Evolutionary conservation across 257 asterid genomes (phyloP).

Genomic region (Solanum etuberosum): DNA sequence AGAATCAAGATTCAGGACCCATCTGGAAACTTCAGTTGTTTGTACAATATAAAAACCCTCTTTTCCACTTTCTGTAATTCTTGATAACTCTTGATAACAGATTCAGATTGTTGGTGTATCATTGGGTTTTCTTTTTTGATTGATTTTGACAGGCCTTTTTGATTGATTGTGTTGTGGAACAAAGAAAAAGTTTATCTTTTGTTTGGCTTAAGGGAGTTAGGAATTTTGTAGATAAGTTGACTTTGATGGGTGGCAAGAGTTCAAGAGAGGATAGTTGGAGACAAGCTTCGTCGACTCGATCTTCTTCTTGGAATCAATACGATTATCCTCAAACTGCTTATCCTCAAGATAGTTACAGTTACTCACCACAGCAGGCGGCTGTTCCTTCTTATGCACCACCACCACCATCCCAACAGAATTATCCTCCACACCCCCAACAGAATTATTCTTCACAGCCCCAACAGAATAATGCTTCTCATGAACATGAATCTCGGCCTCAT

Average conservation of each 20-base stretch:
- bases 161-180: constrained; percentile 9
- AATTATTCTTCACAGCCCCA: constrained; percentile 11
- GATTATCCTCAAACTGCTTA: constrained; percentile 31
- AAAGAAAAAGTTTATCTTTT: background rate
- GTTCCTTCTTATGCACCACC: constrained; percentile 32
- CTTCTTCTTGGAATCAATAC: constrained; percentile 40
- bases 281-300: constrained; percentile 40
- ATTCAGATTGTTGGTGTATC: background rate
- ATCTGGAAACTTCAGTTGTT: background rate
- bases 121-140: constrained; percentile 1
- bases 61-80: too few species aligned
- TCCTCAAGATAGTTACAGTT: constrained; percentile 24
- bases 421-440: constrained; percentile 3
- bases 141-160: constrained; percentile 19
- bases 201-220: background rate
- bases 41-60: background rate
- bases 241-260: constrained; percentile 70
- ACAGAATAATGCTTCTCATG: constrained; percentile 17
- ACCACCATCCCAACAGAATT: constrained; percentile 1
- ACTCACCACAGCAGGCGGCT: constrained; percentile 29
- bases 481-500: background rate
- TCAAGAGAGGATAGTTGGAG: constrained; percentile 50
- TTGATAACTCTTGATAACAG: background rate
- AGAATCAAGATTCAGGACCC: background rate
- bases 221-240: constrained; percentile 18